Conservation (phyloP, 2,329 filamentous ascomycete species). For the Penicillium sp. region DNA sequence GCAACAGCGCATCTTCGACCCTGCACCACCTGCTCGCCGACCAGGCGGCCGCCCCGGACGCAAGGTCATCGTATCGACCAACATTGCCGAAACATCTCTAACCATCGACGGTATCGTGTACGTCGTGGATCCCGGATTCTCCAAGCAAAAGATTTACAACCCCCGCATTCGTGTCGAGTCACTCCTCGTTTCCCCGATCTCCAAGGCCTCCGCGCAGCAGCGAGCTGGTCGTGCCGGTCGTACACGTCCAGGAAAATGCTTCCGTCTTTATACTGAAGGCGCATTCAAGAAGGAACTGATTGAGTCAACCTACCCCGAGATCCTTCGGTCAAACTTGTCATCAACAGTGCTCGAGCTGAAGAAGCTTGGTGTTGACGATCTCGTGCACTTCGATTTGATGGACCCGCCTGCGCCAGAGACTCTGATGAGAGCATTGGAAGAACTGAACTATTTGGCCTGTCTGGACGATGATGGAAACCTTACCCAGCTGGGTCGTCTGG, state of each 20-base stretch:
- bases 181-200: conserved; percentile 94
- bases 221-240: conserved; percentile 98
- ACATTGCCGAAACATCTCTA: conserved; percentile 95
- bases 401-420: conserved; percentile 97
- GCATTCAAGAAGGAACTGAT: conserved; percentile 98
- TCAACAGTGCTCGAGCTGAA: conserved; percentile 95
- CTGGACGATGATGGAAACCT: conserved; percentile 95
- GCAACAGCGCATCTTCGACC: conserved; percentile 93
- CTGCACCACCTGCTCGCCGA: conserved; percentile 69
- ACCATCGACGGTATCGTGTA: conserved; percentile 99
- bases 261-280: conserved; percentile 89
- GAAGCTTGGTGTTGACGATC: conserved; percentile 90
- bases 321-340: conserved; percentile 88
- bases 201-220: conserved; percentile 95
- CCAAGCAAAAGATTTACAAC: conserved; percentile 99
- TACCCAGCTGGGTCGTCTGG: conserved; percentile 77
- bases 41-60: conserved; percentile 81
- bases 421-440: conserved; percentile 94
- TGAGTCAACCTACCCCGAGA: conserved; percentile 94
- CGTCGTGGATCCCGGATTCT: conserved; percentile 98
- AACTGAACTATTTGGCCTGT: conserved; percentile 95
- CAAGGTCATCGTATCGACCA: conserved; percentile 91
- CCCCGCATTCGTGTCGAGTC: conserved; percentile 95
- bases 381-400: conserved; percentile 99
- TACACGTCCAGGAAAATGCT: conserved; percentile 97